These are phyloP conservation scores for Naganishia vishniacii DNA, from an alignment of 768 basidiomycete species.

Conservation along the genomic window DNA sequence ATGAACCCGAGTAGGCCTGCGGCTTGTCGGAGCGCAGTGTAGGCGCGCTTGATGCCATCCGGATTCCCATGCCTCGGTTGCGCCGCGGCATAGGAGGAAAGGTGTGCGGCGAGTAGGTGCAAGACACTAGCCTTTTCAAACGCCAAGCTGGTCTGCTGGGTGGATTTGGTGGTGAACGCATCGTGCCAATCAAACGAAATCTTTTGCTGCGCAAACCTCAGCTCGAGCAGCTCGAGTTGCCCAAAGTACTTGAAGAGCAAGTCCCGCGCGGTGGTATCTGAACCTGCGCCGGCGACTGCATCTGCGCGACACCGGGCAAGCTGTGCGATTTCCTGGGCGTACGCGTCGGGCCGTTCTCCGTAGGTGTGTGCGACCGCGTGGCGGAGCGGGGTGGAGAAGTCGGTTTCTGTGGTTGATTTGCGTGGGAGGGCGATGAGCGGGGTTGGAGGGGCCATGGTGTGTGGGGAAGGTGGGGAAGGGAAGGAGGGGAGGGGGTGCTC, in stretches of 20 bases:
- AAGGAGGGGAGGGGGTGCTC: too few relatives aligned
- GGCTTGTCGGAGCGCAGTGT: constrained; percentile 79
- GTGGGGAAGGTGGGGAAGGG: not conserved
- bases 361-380: constrained; percentile 83
- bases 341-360: constrained; percentile 85
- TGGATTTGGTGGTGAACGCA: constrained; percentile 89
- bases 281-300: constrained; percentile 91
- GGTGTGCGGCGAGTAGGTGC: constrained; percentile 90
- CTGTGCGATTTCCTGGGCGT: constrained; percentile 71
- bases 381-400: constrained; percentile 86
- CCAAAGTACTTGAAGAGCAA: constrained; percentile 99
- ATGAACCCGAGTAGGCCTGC: constrained; percentile 98
- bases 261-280: constrained; percentile 76
- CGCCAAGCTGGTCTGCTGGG: constrained; percentile 90
- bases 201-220: constrained; percentile 91
- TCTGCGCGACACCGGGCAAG: constrained; percentile 91
- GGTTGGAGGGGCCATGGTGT: constrained; percentile 35
- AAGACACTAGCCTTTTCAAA: constrained; percentile 97
- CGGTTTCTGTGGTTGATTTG: constrained; percentile 93
- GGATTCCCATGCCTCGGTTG: constrained; percentile 66
- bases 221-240: constrained; percentile 91
- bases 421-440: constrained; percentile 87
- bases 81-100: constrained; percentile 71
- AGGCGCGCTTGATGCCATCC: constrained; percentile 86
- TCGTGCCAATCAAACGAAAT: constrained; percentile 94